Percentiles rank a stretch among this genome's conserved stretches.
Conservation (phyloP, 2,329 filamentous ascomycete genomes). For the Neonectria coccinea region DNA sequence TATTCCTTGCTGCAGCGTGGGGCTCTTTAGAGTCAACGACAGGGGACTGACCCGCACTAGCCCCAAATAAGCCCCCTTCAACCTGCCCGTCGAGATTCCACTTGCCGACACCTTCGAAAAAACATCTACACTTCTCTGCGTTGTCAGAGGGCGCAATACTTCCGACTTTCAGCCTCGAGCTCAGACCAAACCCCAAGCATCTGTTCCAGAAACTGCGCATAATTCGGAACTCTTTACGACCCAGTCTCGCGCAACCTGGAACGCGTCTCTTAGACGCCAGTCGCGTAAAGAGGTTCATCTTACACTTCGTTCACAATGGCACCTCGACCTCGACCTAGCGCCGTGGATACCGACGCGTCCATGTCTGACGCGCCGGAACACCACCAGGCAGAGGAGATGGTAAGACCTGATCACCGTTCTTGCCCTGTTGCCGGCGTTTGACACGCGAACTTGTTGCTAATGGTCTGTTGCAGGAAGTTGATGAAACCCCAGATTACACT, state of each 20-base stretch:
- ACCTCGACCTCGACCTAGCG: conserved; percentile 65
- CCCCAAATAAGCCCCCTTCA: conserved; percentile 49
- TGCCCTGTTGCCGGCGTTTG: conserved; percentile 2
- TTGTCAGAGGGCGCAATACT: conserved; percentile 29
- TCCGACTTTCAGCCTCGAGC: conserved; percentile 22
- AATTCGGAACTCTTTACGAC: conserved; percentile 21
- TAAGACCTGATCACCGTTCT: conserved; percentile 45
- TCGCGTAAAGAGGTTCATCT: conserved; percentile 65
- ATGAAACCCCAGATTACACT: conserved; percentile 74
- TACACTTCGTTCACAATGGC: conserved; percentile 59
- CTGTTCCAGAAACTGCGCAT: conserved; percentile 3
- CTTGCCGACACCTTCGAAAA: conserved; percentile 48
- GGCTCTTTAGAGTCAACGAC: conserved; percentile 31
- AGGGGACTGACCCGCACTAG: conserved; percentile 48
- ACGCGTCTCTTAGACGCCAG: conserved; percentile 61
- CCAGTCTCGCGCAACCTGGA: conserved; percentile 37
- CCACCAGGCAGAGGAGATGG: conserved; percentile 62
- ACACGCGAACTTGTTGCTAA: conserved; percentile 29
- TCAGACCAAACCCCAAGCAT: conserved; percentile 14
- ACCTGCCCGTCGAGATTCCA: conserved; percentile 53
- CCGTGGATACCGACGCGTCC: conserved; percentile 70
- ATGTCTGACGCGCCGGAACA: conserved; percentile 70
- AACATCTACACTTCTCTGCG: conserved; percentile 46
- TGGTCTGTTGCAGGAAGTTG: conserved; percentile 62
- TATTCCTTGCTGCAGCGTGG: conserved; percentile 43